A percentile compares a stretch with the other conserved stretches of the same genome.
Conservation (phyloP, 2,329 filamentous ascomycete species). For the Neurospora sp. region DNA sequence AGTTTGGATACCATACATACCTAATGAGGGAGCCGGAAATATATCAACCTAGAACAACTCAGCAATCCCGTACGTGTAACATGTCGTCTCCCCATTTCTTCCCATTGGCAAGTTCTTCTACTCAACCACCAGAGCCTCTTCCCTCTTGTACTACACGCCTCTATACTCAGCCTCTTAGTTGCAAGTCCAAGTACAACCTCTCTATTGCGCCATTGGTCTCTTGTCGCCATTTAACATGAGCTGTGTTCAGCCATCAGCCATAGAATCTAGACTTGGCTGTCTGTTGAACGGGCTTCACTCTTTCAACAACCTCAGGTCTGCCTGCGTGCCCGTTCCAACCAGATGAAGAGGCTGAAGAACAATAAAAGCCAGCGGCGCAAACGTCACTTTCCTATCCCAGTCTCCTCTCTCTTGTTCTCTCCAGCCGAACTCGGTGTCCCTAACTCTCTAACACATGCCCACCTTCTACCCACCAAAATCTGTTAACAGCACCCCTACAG, state of each 20-base stretch:
- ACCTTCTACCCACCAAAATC: not conserved
- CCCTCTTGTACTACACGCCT: not conserved
- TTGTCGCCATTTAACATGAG: not conserved
- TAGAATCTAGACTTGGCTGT: too few species aligned
- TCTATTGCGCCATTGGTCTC: not conserved
- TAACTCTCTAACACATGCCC: not conserved
- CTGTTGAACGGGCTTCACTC: too few species aligned
- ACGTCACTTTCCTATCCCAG: not conserved
- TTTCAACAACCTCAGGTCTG: too few species aligned
- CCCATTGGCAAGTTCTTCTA: not conserved
- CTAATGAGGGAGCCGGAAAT: not conserved
- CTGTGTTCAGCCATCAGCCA: not conserved
- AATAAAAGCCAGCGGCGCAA: not conserved
- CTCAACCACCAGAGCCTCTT: not conserved
- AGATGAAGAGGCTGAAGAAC: not conserved
- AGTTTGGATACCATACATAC: not conserved
- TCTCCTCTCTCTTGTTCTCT: not conserved
- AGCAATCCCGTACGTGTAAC: not conserved
- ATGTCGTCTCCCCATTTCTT: not conserved
- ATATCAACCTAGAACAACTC: not conserved
- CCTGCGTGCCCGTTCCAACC: too few species aligned
- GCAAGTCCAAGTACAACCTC: not conserved
- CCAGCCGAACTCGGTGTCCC: not conserved
- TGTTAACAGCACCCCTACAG: not conserved
- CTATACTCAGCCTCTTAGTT: not conserved